These are phyloP conservation scores for Chaetomium sp. DNA, from an alignment of 2,329 filamentous ascomycete genomes.

Conservation along the genomic window DNA sequence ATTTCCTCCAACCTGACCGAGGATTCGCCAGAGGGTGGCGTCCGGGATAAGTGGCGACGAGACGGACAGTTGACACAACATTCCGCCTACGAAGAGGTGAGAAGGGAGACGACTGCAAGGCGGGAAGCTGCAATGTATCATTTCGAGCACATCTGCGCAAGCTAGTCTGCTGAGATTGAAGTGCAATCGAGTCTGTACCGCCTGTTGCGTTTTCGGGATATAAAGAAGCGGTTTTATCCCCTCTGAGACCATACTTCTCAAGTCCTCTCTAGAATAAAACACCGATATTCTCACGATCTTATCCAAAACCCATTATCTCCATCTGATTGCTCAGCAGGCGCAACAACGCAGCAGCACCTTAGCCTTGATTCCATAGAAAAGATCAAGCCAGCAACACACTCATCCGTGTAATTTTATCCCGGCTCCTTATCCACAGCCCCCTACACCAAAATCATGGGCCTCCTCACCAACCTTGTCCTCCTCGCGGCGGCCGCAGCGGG, in stretches of 20 bases:
- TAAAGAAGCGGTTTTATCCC: background rate
- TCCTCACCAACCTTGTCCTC: slow-evolving; percentile 18
- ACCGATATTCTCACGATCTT: background rate
- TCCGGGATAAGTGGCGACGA: slow-evolving; percentile 12
- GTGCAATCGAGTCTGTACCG: too few species aligned
- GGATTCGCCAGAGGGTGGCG: background rate
- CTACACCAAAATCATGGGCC: slow-evolving; percentile 17
- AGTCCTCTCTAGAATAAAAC: background rate
- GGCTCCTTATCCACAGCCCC: background rate
- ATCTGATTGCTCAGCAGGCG: too few species aligned
- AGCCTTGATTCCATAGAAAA: too few species aligned
- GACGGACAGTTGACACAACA: slow-evolving; percentile 2
- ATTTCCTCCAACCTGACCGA: slow-evolving; percentile 5
- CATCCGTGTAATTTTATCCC: background rate
- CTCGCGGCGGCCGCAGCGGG: slow-evolving; percentile 20
- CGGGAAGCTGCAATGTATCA: too few species aligned
- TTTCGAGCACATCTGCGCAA: too few species aligned
- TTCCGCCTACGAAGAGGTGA: background rate
- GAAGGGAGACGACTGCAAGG: too few species aligned
- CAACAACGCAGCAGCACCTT: too few species aligned
- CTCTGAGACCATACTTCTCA: background rate
- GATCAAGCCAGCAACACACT: background rate
- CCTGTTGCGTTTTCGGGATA: background rate
- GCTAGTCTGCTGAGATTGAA: too few species aligned
- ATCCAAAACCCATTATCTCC: too few species aligned